Conservation (phyloP, 108 stramenopile species). For the Seminavis robusta region DNA sequence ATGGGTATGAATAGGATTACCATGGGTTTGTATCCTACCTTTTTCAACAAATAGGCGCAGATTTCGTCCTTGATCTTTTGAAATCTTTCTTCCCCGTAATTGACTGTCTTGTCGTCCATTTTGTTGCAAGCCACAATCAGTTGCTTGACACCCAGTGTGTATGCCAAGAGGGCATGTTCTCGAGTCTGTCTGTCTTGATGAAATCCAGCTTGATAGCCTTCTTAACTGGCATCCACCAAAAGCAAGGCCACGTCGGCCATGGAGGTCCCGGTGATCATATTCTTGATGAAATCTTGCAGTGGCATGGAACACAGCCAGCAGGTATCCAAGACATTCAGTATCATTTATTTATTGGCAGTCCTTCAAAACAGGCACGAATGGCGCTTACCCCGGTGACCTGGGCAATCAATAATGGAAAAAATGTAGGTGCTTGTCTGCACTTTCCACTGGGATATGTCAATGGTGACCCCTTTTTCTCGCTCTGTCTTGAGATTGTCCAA, state of each 20-base stretch:
- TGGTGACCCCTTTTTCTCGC: conserved; percentile 94
- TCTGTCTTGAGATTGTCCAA: conserved; percentile 94
- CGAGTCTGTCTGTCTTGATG: conserved; percentile 90
- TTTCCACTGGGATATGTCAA: conserved; percentile 92
- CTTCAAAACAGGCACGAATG: too few species aligned
- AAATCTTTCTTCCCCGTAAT: conserved; percentile 86
- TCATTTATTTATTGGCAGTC: too few species aligned
- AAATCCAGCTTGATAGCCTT: conserved; percentile 89
- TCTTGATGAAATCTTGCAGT: conserved; percentile 89
- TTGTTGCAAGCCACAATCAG: conserved; percentile 96
- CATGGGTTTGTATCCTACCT: conserved; percentile 74
- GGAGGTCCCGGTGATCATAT: conserved; percentile 96
- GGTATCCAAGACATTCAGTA: too few species aligned
- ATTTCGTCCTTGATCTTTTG: conserved; percentile 87
- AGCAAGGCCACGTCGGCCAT: conserved; percentile 94
- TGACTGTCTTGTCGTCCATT: conserved; percentile 91
- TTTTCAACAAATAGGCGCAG: conserved; percentile 46
- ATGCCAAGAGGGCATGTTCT: conserved; percentile 92
- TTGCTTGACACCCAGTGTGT: conserved; percentile 95
- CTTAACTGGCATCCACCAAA: conserved; percentile 76
- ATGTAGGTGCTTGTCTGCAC: conserved; percentile 87
- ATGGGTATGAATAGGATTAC: conserved; percentile 94
- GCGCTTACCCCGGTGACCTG: conserved; percentile 88
- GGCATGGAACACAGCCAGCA: too few species aligned
- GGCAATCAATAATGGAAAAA: conserved; percentile 95